Evolutionary conservation across 371 early-diverging fungal genomes (phyloP), one percentile per base, ranked within the genome.

Genomic region (Batkoa obscura): DNA sequence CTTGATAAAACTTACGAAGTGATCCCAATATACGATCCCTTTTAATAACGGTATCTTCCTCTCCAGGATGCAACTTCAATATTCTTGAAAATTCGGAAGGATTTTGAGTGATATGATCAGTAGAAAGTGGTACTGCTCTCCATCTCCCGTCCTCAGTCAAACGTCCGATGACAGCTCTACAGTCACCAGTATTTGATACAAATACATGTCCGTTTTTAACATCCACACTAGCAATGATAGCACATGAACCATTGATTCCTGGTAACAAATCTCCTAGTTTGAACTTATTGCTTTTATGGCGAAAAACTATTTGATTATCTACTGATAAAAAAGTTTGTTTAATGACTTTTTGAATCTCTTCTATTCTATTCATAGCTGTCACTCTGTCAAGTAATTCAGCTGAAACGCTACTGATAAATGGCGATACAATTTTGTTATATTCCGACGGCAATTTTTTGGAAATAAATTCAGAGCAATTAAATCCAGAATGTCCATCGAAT

Each of bases 171-270:
- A 79, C 73, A 2, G 78, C 79, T 23, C 82, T 71, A n/a, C 75
- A 75, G 58, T 88, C 88, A 23, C 88, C 91, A 0, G 83, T 79
- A 59, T 76, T 76, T 8, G 87, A 88, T 8, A 88, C 76, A 65
- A 80, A 84, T 31, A 91, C 52, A 51, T 83, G 71, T 53, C 63
- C 62, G 6, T 58, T 59, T 38, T 74, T 68, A 3, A 76, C 76
- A 55, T 86, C 83, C 1, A 86, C 43, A 60, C 80, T 83, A 0
- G 85, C 83, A 33, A 83, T 63, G 51, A 86, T 66, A 2, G 86
- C 86, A 59, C 88, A 88, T 0, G 87, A 76, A 0, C 91, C 91
- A 13, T 83, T 61, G n/a, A 82, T 65, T 0, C 86, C 86, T 42
- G 54, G 68, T 59, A 60, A 66, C 47, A 59, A 69, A 63, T 72